Percentiles rank a stretch among this genome's conserved stretches.
These are phyloP conservation scores for Beauveria scarabaeidicola DNA, from an alignment of 2,329 filamentous ascomycete species.

Conservation along the genomic window DNA sequence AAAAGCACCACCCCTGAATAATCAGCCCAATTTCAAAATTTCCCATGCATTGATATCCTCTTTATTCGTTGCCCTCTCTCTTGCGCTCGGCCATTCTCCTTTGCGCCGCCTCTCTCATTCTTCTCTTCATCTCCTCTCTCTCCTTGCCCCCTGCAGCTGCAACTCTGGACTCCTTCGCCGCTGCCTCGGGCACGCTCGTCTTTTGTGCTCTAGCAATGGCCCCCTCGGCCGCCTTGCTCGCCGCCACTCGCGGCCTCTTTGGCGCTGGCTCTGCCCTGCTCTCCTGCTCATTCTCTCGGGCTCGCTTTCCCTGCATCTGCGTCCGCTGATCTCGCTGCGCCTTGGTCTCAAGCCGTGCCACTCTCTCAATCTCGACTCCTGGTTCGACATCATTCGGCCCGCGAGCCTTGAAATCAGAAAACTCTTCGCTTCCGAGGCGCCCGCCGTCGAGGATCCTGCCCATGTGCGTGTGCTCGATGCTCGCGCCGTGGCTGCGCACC, in stretches of 20 bases:
- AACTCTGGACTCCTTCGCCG: no score
- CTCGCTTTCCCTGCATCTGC: no score
- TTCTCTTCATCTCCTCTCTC: no score
- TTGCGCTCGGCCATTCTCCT: background rate
- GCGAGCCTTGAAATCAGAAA: slow-evolving; percentile 11
- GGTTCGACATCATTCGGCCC: background rate
- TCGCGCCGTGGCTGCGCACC: slow-evolving; percentile 28
- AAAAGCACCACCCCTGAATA: background rate
- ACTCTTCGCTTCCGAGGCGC: slow-evolving; percentile 17
- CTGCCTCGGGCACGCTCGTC: no score
- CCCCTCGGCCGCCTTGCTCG: no score
- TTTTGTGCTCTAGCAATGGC: no score
- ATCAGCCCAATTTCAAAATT: background rate
- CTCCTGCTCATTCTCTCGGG: background rate
- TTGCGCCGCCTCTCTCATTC: no score
- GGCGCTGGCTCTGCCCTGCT: background rate
- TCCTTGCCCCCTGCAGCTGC: no score
- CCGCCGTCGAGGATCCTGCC: slow-evolving; percentile 29
- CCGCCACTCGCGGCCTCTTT: background rate
- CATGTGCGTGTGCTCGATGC: slow-evolving; percentile 34
- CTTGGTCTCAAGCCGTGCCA: background rate
- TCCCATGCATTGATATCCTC: background rate
- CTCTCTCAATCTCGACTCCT: background rate
- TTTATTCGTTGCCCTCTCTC: background rate
- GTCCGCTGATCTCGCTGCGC: background rate